Evolutionary conservation across 371 early-diverging fungal genomes (phyloP), one percentile per base, ranked within the genome.

Genomic region (Mortierella sp.): DNA sequence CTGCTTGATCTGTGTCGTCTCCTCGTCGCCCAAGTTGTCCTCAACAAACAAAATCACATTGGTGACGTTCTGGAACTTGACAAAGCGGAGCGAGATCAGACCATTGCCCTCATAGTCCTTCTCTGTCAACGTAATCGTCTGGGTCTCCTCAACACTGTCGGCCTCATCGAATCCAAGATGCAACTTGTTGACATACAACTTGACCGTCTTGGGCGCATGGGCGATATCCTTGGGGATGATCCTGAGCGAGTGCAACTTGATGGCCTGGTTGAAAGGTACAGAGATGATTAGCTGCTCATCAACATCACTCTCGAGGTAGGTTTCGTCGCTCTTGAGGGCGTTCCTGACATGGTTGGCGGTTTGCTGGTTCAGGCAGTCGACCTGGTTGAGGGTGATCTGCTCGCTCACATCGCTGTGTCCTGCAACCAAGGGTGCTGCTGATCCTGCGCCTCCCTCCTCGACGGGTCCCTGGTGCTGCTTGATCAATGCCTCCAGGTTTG

Each of bases 281-380:
- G 92, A 92, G 70, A 98, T 91, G 60, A 98, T 93, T 29, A 98
- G 88, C 87, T 98, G 99, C 90, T 97, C 99, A 86, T 98, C 99
- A 3, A 95, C 96, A 88, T 98, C 99, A 88, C 95, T 95, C 85
- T 97, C 95, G 55, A 98, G 86, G 60, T 87, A 93, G 7, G 90
- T 82, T 10, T 90, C 93, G 75, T 94, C 93, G 48, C 92, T 91
- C 35, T 93, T 91, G 87, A 98, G 96, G 32, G 96, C 91, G 73
- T 95, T 95, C 48, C 91, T 90, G 74, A 97, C 91, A 27, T 92
- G 92, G 80, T 95, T 92, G 43, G 94, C 92, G 75, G 91, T 92
- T 77, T 93, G 90, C 81, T 97, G 95, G 90, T 98, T 98, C 75
- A 98, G 89, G 79, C 97, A 97, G 79, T 97, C 97, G 72, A 97